A percentile compares a stretch with the other conserved stretches of the same genome.
phyloP scores from a whole-genome alignment of 2,329 filamentous ascomycete species.

The Trichoderma polysporum region DNA sequence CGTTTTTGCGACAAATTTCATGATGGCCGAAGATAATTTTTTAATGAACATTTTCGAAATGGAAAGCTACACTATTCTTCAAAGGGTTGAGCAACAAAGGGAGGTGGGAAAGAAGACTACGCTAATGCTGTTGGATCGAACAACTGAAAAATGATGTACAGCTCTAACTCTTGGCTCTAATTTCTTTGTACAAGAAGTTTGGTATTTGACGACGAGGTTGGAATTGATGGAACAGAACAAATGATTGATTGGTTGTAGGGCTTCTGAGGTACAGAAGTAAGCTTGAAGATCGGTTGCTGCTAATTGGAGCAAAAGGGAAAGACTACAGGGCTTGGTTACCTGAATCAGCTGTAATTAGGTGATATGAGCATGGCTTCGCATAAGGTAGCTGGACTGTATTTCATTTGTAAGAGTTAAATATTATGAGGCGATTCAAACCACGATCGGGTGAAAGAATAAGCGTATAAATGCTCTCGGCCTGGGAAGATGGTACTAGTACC shows the following conservation, averaged over 20 bases:
- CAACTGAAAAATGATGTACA: slow-evolving; percentile 10
- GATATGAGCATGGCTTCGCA: slow-evolving; percentile 20
- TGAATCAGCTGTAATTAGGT: slow-evolving; percentile 14
- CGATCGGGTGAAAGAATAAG: slow-evolving; percentile 17
- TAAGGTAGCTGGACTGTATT: slow-evolving; percentile 22
- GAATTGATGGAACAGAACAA: not conserved
- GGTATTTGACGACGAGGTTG: slow-evolving; percentile 4
- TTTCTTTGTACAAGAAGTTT: slow-evolving; percentile 21
- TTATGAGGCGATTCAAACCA: slow-evolving; percentile 5
- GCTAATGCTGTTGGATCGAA: slow-evolving; percentile 22
- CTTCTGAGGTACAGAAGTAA: not conserved
- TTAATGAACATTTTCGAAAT: not conserved
- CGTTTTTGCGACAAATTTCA: not conserved
- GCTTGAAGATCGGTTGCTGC: not conserved
- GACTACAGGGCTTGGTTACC: not conserved
- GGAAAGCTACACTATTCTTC: not conserved
- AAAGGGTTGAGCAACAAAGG: not conserved
- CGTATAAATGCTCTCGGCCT: not conserved
- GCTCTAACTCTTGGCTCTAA: slow-evolving; percentile 18
- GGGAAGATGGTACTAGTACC: no score
- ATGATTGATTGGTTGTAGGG: not conserved
- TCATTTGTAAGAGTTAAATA: slow-evolving; percentile 20
- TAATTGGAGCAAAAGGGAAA: not conserved
- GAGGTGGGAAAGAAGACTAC: not conserved
- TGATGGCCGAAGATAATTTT: not conserved